A percentile compares a stretch with the other conserved stretches of the same genome.
Conservation (phyloP, 2,329 filamentous ascomycete species). For the Ophiosphaerella narmari region DNA sequence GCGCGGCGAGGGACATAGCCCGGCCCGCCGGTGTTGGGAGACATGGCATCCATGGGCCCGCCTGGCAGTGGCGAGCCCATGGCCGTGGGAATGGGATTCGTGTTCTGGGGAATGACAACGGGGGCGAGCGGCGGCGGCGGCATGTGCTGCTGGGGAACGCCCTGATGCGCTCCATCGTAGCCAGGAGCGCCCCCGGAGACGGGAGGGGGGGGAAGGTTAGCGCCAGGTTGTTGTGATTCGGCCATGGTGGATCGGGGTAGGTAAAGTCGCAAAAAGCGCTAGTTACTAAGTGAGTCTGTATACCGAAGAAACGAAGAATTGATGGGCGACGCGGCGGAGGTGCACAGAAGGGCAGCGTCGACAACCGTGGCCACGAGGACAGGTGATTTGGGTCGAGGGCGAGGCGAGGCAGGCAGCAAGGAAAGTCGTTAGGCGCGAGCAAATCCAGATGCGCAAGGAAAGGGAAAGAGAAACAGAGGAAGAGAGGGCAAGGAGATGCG, state of each 20-base stretch:
- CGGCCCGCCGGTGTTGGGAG: constrained; percentile 74
- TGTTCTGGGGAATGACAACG: constrained; percentile 90
- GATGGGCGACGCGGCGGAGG: constrained; percentile 10
- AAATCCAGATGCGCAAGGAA: constrained; percentile 41
- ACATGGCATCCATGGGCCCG: constrained; percentile 79
- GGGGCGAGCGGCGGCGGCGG: constrained; percentile 85
- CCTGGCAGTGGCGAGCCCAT: constrained; percentile 86
- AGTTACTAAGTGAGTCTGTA: constrained; percentile 3
- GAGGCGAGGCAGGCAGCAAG: constrained; percentile 33
- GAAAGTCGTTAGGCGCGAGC: constrained; percentile 34
- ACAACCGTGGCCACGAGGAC: constrained; percentile 11
- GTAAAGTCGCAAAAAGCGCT: constrained; percentile 18
- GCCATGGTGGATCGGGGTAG: constrained; percentile 68
- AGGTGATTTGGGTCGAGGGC: constrained; percentile 15
- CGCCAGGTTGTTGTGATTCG: constrained; percentile 67
- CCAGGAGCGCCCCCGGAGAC: constrained; percentile 74
- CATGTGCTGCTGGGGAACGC: constrained; percentile 74
- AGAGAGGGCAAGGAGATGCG: constrained; percentile 42
- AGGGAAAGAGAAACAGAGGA: constrained; percentile 42
- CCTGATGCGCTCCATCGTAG: constrained; percentile 76
- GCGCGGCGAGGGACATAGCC: constrained; percentile 80
- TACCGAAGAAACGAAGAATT: constrained; percentile 2
- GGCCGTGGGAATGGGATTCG: constrained; percentile 89
- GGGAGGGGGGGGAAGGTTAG: constrained; percentile 71
- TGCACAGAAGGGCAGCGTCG: constrained; percentile 13